phyloP scores from a whole-genome alignment of 345 rosid genomes.

The Zanthoxylum bungeanum region DNA sequence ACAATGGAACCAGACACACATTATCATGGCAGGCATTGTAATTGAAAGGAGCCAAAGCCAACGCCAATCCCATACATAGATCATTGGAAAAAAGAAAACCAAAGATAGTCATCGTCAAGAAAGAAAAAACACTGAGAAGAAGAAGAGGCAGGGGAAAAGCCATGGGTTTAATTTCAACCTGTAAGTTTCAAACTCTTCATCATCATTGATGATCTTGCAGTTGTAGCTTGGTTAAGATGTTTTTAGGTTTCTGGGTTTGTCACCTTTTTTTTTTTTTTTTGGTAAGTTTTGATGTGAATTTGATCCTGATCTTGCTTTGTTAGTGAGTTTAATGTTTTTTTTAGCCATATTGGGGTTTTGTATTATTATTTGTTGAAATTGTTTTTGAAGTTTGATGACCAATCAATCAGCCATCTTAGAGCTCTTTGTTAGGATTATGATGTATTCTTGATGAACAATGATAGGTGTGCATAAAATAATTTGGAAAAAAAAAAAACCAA shows the following conservation, averaged over 20 bases:
- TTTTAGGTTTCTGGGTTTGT: conserved; percentile 4
- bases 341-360: neutral
- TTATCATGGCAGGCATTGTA: neutral
- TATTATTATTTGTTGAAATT: neutral
- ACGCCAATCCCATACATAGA: too few species aligned
- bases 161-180: conserved; percentile 12
- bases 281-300: neutral
- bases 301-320: neutral
- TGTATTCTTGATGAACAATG: neutral
- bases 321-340: neutral
- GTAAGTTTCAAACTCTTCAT: neutral
- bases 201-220: neutral
- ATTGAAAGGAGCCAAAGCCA: neutral
- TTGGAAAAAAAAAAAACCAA: too few species aligned
- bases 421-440: neutral
- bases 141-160: neutral
- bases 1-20: neutral
- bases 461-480: too few species aligned
- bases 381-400: neutral
- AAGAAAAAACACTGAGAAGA: neutral
- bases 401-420: too few species aligned
- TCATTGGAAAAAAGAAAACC: neutral
- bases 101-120: neutral
- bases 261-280: neutral
- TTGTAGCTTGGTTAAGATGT: neutral